Percentiles rank a stretch among this genome's conserved stretches.
These are phyloP conservation scores for Cercophora scortea DNA, from an alignment of 495 filamentous ascomycete genomes.

Conservation along the genomic window DNA sequence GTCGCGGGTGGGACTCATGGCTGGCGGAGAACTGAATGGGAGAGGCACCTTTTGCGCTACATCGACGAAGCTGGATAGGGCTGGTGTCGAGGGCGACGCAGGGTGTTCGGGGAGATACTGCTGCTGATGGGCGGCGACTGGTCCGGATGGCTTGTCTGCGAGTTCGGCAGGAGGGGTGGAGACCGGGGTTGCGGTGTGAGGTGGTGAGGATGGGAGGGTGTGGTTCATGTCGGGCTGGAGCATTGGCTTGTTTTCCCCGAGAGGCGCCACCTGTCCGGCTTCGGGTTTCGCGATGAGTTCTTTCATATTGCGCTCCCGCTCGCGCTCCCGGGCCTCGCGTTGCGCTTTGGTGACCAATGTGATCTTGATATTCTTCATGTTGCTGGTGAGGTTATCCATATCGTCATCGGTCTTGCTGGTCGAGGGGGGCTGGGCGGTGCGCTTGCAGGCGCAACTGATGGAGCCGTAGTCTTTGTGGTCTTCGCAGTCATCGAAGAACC, in stretches of 20 bases:
- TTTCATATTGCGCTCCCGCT: conserved; percentile 21
- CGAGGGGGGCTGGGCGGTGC: conserved; percentile 1
- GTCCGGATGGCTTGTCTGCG: background rate
- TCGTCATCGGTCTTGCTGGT: conserved; percentile 20
- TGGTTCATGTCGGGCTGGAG: conserved; percentile 1
- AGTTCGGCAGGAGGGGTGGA: background rate
- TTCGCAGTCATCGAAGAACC: background rate
- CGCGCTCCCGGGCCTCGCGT: conserved; percentile 45
- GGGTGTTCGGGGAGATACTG: conserved; percentile 1
- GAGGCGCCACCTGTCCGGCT: conserved; percentile 8
- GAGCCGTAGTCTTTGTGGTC: background rate
- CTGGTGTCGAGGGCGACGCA: conserved; percentile 1
- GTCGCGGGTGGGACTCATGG: conserved; percentile 12
- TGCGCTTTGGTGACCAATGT: conserved; percentile 66
- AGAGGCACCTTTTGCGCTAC: conserved; percentile 7
- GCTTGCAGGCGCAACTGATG: background rate
- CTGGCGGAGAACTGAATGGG: background rate
- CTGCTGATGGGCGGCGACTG: background rate
- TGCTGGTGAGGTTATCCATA: conserved; percentile 58
- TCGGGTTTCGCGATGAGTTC: conserved; percentile 21
- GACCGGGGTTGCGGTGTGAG: background rate
- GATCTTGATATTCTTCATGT: conserved; percentile 69
- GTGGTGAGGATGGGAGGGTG: background rate
- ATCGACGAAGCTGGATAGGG: background rate
- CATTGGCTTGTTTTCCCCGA: conserved; percentile 3